Evolutionary conservation across 345 rosid species (phyloP).

Genomic region (Hibiscus trionum): DNA sequence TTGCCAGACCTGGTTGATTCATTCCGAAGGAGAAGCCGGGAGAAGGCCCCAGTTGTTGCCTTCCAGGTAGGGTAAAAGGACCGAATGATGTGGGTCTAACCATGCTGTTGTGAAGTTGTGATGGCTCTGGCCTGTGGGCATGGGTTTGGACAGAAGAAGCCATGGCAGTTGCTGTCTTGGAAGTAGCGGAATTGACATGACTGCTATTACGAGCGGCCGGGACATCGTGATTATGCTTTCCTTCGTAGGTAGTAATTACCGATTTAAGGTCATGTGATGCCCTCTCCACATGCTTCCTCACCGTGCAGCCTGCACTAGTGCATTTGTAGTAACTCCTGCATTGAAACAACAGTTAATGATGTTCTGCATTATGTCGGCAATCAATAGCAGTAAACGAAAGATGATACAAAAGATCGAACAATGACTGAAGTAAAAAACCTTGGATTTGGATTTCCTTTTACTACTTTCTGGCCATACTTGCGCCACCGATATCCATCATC

Average conservation of each 20-base stretch:
- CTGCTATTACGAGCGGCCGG: constrained; percentile 84
- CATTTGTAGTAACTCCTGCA: constrained; percentile 97
- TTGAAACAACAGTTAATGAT: background rate
- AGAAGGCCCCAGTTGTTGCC: constrained; percentile 58
- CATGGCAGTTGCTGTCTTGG: constrained; percentile 22
- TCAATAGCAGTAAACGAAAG: background rate
- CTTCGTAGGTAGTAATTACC: constrained; percentile 92
- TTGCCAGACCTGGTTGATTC: constrained; percentile 52
- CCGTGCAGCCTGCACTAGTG: constrained; percentile 85
- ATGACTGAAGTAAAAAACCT: constrained; percentile 33
- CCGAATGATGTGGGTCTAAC: constrained; percentile 44
- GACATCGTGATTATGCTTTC: constrained; percentile 97
- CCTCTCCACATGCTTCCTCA: constrained; percentile 96
- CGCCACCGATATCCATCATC: constrained; percentile 99
- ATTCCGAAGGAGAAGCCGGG: constrained; percentile 60
- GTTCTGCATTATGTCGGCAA: background rate
- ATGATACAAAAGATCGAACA: background rate
- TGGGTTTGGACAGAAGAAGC: constrained; percentile 33
- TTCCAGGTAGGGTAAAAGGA: constrained; percentile 56
- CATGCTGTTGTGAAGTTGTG: constrained; percentile 51
- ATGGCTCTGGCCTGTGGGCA: constrained; percentile 46
- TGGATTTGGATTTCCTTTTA: constrained; percentile 97
- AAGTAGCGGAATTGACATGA: constrained; percentile 37
- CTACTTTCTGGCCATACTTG: constrained; percentile 98
- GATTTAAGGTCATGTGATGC: constrained; percentile 96